Evolutionary conservation across 2,329 filamentous ascomycete species (phyloP).

Genomic region (Gnomoniopsis sp.): DNA sequence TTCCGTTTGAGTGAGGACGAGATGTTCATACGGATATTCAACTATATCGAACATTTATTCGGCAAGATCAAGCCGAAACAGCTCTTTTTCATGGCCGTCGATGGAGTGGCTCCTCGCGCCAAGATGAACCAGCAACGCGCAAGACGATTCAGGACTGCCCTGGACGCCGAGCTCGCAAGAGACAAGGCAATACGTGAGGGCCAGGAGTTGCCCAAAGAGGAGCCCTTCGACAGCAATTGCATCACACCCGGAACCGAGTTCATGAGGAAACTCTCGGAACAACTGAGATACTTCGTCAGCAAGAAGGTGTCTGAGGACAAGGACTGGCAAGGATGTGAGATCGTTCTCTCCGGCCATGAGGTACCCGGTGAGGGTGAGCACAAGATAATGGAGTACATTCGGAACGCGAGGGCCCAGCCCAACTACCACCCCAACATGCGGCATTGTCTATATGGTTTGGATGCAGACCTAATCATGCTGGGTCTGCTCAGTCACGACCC

Average conservation of each 20-base stretch:
- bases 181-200: conserved; percentile 91
- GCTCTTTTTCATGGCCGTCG: conserved; percentile 99
- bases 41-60: conserved; percentile 98
- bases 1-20: conserved; percentile 95
- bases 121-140: conserved; percentile 99
- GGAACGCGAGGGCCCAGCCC: conserved; percentile 91
- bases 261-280: conserved; percentile 92
- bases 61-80: conserved; percentile 98
- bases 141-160: conserved; percentile 87
- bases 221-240: conserved; percentile 97
- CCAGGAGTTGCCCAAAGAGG: conserved; percentile 89
- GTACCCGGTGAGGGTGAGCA: conserved; percentile 98
- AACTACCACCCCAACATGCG: conserved; percentile 90
- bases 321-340: conserved; percentile 95
- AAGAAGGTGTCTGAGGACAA: conserved; percentile 97
- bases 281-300: conserved; percentile 97
- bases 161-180: conserved; percentile 84
- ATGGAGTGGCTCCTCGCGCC: conserved; percentile 92
- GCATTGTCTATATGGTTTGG: conserved; percentile 94
- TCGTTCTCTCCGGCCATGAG: conserved; percentile 95
- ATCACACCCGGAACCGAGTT: conserved; percentile 97
- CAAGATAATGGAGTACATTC: conserved; percentile 99
- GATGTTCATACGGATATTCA: conserved; percentile 99
- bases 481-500: conserved; percentile 95
- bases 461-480: conserved; percentile 98